A percentile compares a stretch with the other conserved stretches of the same genome.
Evolutionary conservation across 345 rosid species (phyloP).

Genomic region (Lumnitzera racemosa): DNA sequence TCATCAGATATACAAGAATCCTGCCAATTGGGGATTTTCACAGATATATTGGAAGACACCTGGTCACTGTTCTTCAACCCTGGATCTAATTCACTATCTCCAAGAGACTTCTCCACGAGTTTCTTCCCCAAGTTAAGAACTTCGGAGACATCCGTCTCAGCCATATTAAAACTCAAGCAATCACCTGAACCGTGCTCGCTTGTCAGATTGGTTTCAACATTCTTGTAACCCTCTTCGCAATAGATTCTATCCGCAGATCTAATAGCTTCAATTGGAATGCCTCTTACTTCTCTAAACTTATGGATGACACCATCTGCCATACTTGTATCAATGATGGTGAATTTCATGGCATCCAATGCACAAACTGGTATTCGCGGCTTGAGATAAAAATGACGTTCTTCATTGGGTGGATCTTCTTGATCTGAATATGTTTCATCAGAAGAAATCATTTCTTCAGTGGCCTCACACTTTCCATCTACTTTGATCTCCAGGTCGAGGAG

Average conservation of each 20-base stretch:
- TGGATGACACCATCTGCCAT: slow-evolving; percentile 19
- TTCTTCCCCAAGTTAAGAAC: slow-evolving; percentile 8
- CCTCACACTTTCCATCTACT: slow-evolving; percentile 7
- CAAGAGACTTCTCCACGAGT: slow-evolving; percentile 8
- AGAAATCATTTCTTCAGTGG: slow-evolving; percentile 15
- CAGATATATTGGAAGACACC: slow-evolving; percentile 12
- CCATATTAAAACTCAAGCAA: slow-evolving; percentile 13
- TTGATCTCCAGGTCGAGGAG: slow-evolving; percentile 45
- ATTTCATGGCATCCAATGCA: slow-evolving; percentile 19
- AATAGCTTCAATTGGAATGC: slow-evolving; percentile 28
- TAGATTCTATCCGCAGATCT: slow-evolving; percentile 12
- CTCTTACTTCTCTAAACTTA: slow-evolving; percentile 36
- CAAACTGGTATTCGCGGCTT: slow-evolving; percentile 30
- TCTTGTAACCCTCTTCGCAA: slow-evolving; percentile 26
- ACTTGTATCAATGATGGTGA: slow-evolving; percentile 53
- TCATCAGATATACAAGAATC: slow-evolving; percentile 8
- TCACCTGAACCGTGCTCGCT: slow-evolving; percentile 23
- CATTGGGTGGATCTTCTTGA: slow-evolving; percentile 21
- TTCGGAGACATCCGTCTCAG: slow-evolving; percentile 15
- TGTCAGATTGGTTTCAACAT: slow-evolving; percentile 20
- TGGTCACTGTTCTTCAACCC: slow-evolving; percentile 5
- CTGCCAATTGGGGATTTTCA: slow-evolving; percentile 10
- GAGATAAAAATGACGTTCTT: slow-evolving; percentile 34
- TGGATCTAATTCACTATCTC: slow-evolving; percentile 10
- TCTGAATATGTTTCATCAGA: slow-evolving; percentile 16